Percentiles rank a stretch among this genome's conserved stretches.
Evolutionary conservation across 305 asterid genomes (phyloP).

Genomic region (Solanum hybrid): DNA sequence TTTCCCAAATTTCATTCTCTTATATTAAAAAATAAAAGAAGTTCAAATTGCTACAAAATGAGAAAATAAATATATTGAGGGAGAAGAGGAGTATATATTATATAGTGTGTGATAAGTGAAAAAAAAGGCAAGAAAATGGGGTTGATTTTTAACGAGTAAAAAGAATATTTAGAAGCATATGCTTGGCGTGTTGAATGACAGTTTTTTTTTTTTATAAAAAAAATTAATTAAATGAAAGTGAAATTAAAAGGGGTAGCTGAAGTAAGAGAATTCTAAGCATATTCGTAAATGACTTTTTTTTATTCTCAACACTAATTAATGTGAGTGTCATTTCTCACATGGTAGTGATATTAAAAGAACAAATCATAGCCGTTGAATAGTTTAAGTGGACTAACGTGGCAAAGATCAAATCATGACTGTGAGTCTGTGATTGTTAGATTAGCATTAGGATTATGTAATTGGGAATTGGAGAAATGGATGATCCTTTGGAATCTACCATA

Average conservation of each 20-base stretch:
- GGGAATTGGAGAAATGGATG: conserved; percentile 19
- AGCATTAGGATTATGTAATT: conserved; percentile 2
- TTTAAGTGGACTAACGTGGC: neutral
- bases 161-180: conserved; percentile 84
- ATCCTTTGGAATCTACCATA: conserved; percentile 33
- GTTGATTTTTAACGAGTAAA: conserved; percentile 24
- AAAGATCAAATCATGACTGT: neutral
- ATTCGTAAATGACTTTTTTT: conserved; percentile 37
- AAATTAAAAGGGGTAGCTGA: conserved; percentile 18
- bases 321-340: neutral
- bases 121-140: neutral
- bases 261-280: conserved; percentile 53
- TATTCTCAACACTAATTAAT: neutral
- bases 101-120: neutral
- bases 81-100: neutral
- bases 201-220: conserved; percentile 2
- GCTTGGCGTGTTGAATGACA: conserved; percentile 68
- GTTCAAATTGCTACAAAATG: neutral
- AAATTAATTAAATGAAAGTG: neutral
- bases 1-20: conserved; percentile 85
- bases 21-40: neutral
- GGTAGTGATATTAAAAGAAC: neutral
- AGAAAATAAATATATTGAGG: neutral
- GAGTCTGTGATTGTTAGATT: conserved; percentile 4
- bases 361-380: neutral